Evolutionary conservation across 2,329 filamentous ascomycete genomes (phyloP), one percentile per base, ranked within the genome.

Genomic region (Paraconiothyrium sp.): DNA sequence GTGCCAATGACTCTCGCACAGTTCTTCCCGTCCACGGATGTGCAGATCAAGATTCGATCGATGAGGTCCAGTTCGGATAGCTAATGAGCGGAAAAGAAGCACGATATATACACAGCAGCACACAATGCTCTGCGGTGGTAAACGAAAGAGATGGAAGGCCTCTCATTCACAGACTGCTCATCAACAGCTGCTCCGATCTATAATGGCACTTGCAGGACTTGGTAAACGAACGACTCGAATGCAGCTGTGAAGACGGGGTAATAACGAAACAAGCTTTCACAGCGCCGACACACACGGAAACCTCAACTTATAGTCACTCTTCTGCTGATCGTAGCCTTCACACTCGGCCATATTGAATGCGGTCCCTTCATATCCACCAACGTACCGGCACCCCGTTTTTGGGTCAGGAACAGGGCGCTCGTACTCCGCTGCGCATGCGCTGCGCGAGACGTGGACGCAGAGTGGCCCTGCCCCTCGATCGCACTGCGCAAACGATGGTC

Each of bases 61-160:
- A 47, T n/a, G 16, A 47, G 22, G 3, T 37, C 47, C 24, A 44
- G 9, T 56, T 16, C 54, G 37, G 27, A 30, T 16, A 56, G 43
- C n/a, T 43, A 56, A 43, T 30, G 41, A 56, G 54, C 30, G 43
- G 41, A 47, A 24, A 47, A 16, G 30, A 37, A 37, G 11, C 39
- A 20, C 20, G 11, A 56, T 35, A 41, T 54, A 54, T 56, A 56
- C 10, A 37, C 13, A 14, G 24, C 13, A 48, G 16, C 32, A 16
- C 30, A 56, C 4, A 43, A 16, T 30, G 43, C 54, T 56, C 41
- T 46, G 52, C 52, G 9, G 7, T 3, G 24, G 54, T 47, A 37
- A 56, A 56, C 54, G 54, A 56, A 47, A 37, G 30, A 48, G 43
- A 27, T 46, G 54, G 39, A 55, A 55, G 39, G 39, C 30, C 1